Percentiles rank a stretch among this genome's conserved stretches.
phyloP scores from a whole-genome alignment of 1,284 basidiomycete genomes.

The Apiotrichum domesticum region DNA sequence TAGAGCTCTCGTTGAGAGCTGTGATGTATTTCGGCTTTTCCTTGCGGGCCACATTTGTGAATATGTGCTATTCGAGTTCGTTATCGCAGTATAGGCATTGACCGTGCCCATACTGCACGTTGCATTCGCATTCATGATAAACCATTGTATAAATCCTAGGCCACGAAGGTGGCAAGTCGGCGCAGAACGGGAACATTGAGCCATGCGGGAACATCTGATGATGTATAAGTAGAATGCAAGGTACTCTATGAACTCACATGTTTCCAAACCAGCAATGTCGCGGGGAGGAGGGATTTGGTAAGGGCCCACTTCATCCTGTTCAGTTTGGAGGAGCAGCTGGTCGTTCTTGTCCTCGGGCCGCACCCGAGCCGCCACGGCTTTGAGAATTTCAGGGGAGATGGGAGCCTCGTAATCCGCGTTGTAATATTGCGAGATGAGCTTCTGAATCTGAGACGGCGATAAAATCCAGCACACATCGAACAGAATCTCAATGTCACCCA shows the following conservation, averaged over 20 bases:
- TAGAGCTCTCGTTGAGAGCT: neutral
- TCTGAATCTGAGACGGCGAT: slow-evolving; percentile 97
- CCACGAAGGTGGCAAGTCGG: slow-evolving; percentile 35
- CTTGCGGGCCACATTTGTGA: too few species aligned
- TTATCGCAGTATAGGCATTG: too few species aligned
- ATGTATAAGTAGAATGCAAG: neutral
- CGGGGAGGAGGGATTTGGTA: slow-evolving; percentile 44
- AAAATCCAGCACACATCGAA: slow-evolving; percentile 99
- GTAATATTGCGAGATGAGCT: slow-evolving; percentile 97
- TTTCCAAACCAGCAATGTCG: slow-evolving; percentile 45
- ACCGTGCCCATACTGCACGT: neutral
- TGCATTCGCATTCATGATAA: slow-evolving; percentile 2
- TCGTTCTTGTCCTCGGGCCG: slow-evolving; percentile 92
- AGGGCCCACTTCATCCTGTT: slow-evolving; percentile 90
- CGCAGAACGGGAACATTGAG: slow-evolving; percentile 35
- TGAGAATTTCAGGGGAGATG: slow-evolving; percentile 90
- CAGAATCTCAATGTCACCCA: slow-evolving; percentile 94
- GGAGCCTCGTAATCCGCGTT: slow-evolving; percentile 90
- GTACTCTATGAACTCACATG: slow-evolving; percentile 33
- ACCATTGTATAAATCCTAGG: slow-evolving; percentile 13
- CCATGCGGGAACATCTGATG: slow-evolving; percentile 36
- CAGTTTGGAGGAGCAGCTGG: slow-evolving; percentile 85
- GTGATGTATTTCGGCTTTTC: neutral
- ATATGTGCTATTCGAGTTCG: too few species aligned
- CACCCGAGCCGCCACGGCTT: slow-evolving; percentile 90